Evolutionary conservation across 441 rosid species (phyloP).

Genomic region (Aquilaria agallochum): DNA sequence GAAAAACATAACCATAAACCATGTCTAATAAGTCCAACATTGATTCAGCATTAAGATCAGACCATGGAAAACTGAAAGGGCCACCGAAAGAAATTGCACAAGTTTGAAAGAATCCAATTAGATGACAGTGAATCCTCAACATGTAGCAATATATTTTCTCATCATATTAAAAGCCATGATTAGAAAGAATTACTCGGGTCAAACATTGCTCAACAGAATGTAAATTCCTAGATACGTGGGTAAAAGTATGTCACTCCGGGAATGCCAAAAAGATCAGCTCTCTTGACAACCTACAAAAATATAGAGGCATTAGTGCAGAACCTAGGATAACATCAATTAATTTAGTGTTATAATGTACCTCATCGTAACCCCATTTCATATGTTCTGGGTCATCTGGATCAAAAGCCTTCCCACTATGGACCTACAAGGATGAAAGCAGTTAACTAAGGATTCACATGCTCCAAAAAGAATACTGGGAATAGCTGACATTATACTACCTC

Average conservation of each 20-base stretch:
- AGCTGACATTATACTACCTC: background rate
- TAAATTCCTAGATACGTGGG: conserved; percentile 47
- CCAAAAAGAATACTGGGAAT: background rate
- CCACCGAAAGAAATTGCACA: no score
- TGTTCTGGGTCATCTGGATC: conserved; percentile 92
- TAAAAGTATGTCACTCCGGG: conserved; percentile 88
- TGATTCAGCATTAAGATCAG: no score
- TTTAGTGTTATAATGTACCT: conserved; percentile 26
- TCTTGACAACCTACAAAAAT: conserved; percentile 67
- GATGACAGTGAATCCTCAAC: no score
- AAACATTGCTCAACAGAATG: no score
- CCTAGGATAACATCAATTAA: conserved; percentile 12
- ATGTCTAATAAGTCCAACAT: no score
- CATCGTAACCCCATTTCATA: conserved; percentile 88
- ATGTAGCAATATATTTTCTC: no score
- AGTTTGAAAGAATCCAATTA: no score
- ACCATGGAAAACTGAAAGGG: no score
- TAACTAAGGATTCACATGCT: conserved; percentile 7
- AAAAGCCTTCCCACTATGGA: conserved; percentile 65
- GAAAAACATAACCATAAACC: no score
- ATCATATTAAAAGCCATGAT: no score
- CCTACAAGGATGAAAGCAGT: conserved; percentile 33
- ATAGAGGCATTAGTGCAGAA: conserved; percentile 16
- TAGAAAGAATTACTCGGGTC: no score
- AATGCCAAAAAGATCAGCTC: conserved; percentile 92